phyloP scores from a whole-genome alignment of 169 alveolate genomes.

The Cystoisospora suis region DNA sequence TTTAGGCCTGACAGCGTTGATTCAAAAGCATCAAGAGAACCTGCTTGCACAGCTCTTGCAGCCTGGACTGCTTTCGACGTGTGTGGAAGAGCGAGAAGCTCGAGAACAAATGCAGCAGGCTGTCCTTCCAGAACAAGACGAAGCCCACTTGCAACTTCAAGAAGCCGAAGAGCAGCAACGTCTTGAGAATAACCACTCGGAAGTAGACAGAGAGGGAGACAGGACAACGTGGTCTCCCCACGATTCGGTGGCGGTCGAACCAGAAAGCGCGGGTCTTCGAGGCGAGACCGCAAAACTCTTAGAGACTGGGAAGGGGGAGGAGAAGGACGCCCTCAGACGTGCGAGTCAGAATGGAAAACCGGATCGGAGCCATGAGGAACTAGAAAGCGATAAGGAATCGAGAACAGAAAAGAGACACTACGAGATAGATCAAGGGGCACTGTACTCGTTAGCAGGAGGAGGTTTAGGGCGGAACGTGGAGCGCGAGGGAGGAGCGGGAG shows the following conservation, averaged over 20 bases:
- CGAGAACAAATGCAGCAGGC: too few species aligned
- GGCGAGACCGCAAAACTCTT: too few species aligned
- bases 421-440: neutral
- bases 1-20: constrained; percentile 1
- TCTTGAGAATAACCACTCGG: too few species aligned
- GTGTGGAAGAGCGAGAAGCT: too few species aligned
- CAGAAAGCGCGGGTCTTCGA: too few species aligned
- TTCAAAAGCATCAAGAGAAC: neutral
- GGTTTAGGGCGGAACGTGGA: neutral
- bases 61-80: neutral
- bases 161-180: too few species aligned
- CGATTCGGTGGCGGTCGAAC: too few species aligned
- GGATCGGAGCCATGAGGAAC: neutral
- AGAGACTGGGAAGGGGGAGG: neutral
- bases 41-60: neutral
- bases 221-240: too few species aligned
- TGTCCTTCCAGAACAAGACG: too few species aligned
- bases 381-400: neutral
- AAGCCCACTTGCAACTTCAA: too few species aligned
- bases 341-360: neutral
- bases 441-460: neutral
- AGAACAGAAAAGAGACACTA: neutral
- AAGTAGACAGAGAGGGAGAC: too few species aligned
- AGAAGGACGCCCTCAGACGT: neutral
- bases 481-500: neutral